Evolutionary conservation across 192 early-diverging fungal species (phyloP), one percentile per base, ranked within the genome.

Genomic region (Entomortierella parvispora): DNA sequence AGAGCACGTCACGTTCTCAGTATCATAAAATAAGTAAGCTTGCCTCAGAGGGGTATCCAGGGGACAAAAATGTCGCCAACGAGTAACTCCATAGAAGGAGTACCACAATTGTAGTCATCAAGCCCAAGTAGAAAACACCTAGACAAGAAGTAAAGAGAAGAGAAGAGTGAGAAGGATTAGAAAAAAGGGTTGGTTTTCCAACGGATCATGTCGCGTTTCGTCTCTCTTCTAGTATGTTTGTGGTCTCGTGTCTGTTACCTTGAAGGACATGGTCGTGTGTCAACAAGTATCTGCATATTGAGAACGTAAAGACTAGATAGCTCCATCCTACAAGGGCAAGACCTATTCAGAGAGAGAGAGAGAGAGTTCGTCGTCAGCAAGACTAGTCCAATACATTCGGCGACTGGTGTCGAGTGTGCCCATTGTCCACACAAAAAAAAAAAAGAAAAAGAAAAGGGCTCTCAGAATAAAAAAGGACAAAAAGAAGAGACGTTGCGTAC

Each of bases 11-110:
- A n/a, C n/a, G n/a, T n/a, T n/a, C n/a, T n/a, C n/a, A n/a, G n/a
- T n/a, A n/a, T n/a, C n/a, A n/a, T n/a, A n/a, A n/a, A n/a, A 0
- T 34, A 22, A 33, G 5, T 51, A 2, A 14, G 17, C 50, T 44
- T 56, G 78, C 81, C 42, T 79, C 69, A 28, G 65, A 66, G 0
- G 80, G 75, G 46, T 58, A 65, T 20, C 81, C 81, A 40, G 81
- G 75, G 0, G 74, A 72, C 2, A 49, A 46, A 12, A 79, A 79
- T 37, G 53, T 59, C 25, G 75, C 81, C 12, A 74, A 18, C 17
- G 57, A 65, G 43, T 79, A 82, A 54, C 81, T 74, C 81, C 81
- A 82, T 29, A 74, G 12, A 22, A 74, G 48, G 10, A 82, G 47
- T 7, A 69, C 40, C 5, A 65, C 33, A 7, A 76, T 66, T 10